These are phyloP conservation scores for Glycine soja DNA, from an alignment of 306 rosid species.

Conservation along the genomic window DNA sequence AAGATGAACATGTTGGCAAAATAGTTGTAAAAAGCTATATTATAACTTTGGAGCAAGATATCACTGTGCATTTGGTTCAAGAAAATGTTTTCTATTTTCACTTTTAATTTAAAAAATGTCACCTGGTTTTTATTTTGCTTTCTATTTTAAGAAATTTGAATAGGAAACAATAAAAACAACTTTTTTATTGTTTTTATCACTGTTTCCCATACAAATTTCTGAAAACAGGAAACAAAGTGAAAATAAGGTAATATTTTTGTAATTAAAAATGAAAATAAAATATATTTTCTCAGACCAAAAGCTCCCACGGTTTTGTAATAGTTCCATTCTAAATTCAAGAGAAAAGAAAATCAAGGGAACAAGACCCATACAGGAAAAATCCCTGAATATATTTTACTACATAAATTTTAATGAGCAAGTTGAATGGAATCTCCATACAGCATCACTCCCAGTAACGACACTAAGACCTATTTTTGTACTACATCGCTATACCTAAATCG, in stretches of 20 bases:
- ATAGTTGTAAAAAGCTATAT: neutral
- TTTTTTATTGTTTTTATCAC: neutral
- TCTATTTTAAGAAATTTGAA: neutral
- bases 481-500: too few relatives aligned
- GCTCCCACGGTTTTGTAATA: neutral
- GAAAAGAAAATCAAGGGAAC: neutral
- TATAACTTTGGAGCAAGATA: neutral
- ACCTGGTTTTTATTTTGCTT: neutral
- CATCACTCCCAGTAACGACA: slow-evolving; percentile 2
- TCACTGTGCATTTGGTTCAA: neutral
- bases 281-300: neutral
- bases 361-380: neutral
- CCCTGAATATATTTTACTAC: neutral
- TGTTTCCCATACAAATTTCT: neutral
- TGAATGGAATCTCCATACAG: neutral
- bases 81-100: neutral
- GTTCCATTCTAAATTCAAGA: neutral
- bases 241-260: neutral
- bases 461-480: slow-evolving; percentile 2
- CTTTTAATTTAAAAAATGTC: neutral
- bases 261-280: neutral
- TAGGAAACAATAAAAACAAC: neutral
- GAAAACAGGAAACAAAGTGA: too few relatives aligned
- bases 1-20: slow-evolving; percentile 6
- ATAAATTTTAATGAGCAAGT: neutral